phyloP scores from a whole-genome alignment of 495 filamentous ascomycete species.

The Bacidia rubella region DNA sequence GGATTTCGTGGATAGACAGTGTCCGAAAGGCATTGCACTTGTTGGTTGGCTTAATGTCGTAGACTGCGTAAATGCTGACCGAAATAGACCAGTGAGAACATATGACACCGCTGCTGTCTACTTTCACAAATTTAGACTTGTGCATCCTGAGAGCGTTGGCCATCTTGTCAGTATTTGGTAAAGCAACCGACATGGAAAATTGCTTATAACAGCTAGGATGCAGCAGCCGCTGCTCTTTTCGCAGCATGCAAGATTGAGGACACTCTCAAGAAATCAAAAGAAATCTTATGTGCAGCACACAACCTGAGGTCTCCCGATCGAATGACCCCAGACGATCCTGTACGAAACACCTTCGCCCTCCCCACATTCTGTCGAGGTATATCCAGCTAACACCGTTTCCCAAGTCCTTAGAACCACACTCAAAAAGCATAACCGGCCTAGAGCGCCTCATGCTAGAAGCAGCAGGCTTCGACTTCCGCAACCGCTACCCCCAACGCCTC shows the following conservation, averaged over 20 bases:
- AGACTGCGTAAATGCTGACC: constrained; percentile 3
- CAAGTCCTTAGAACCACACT: constrained; percentile 66
- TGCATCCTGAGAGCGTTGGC: constrained; percentile 53
- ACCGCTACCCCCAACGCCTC: constrained; percentile 70
- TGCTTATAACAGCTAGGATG: constrained; percentile 41
- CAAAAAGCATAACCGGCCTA: constrained; percentile 68
- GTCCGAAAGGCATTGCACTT: constrained; percentile 58
- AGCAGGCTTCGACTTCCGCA: constrained; percentile 87
- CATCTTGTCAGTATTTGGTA: constrained; percentile 14
- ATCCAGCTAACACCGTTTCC: neutral
- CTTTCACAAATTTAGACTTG: constrained; percentile 78
- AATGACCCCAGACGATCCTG: constrained; percentile 69
- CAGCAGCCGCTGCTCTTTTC: constrained; percentile 75
- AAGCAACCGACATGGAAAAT: neutral
- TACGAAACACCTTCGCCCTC: constrained; percentile 24
- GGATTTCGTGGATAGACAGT: constrained; percentile 68
- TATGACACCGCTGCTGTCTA: constrained; percentile 74
- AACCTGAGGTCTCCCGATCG: constrained; percentile 71
- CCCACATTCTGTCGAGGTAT: neutral
- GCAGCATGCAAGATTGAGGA: constrained; percentile 95
- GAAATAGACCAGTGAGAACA: constrained; percentile 56
- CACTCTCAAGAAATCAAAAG: constrained; percentile 88
- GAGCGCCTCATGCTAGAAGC: constrained; percentile 92
- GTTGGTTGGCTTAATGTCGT: constrained; percentile 31
- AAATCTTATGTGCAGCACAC: constrained; percentile 81